Evolutionary conservation across 257 asterid genomes (phyloP), one percentile per base, ranked within the genome.

Genomic region (Phtheirospermum japonicum): DNA sequence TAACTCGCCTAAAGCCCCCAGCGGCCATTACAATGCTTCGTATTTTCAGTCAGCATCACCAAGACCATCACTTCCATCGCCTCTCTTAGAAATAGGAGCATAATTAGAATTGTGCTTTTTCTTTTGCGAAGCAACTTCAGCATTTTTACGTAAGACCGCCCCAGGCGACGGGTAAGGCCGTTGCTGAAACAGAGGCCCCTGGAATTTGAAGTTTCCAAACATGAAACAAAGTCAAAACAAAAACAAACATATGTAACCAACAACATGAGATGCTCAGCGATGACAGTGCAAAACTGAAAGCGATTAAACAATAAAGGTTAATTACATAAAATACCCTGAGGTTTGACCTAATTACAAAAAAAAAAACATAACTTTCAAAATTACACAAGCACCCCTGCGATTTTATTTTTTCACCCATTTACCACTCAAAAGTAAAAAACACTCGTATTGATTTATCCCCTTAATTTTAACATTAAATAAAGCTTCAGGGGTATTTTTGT

Each of bases 101-200:
- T 64, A 79, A 63, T 65, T 67, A 2, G 96, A 79, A 39, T 71
- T 76, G 30, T 73, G 70, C 66, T 71, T 85, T 69, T 92, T 92
- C 94, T 82, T 92, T 68, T 83, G 85, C 14, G 91, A 83, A 12
- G 96, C 91, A 59, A 89, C 48, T 83, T 92, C 99, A 9, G 97
- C 99, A 83, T 92, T 92, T 76, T 82, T 92, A 18, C 97, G 88
- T 16, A 89, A 66, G 73, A 92, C 97, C 30, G 97, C 97, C 63
- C 97, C 97, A 0, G 99, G 99, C 19, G 97, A 92, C 3, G 99
- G 97, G 64, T 86, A 92, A 34, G 96, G 99, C 49, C 95, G 95
- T 72, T 92, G 99, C 83, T 92, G 99, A 70, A 92, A 92, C 36
- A 89, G 97, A 32, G 97, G 97, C 26, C 99, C 99, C 99, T 89